Evolutionary conservation across 192 early-diverging fungal genomes (phyloP), one percentile per base, ranked within the genome.

Genomic region (Hyaloraphidium curvatum): DNA sequence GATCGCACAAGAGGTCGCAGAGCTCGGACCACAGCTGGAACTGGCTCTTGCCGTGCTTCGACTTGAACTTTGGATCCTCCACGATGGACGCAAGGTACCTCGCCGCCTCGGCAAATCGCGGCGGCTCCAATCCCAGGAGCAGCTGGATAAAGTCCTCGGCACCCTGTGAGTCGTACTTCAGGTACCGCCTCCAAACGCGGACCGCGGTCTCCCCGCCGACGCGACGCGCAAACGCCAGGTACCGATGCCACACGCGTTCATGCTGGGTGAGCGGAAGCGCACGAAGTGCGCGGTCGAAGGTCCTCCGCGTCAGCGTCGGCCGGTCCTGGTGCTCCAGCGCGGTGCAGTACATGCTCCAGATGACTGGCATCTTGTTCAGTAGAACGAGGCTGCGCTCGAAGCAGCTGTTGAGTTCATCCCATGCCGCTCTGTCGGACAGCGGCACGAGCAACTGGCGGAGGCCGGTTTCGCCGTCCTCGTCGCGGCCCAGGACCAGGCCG

Each of bases 261-360:
- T 99, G 92, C 62, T 97, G 93, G 0, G 92, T 92, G 16, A 92
- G 78, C 0, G 95, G 87, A 41, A 99, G 67, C 1, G 91, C 73
- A 26, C 83, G 69, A 43, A 99, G 60, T 14, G 91, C 86, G 2
- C 80, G 77, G 61, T 99, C 95, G 64, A 94, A 99, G 0, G 74
- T 78, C n/a, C 84, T 70, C 22, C 95, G 74, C 14, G 79, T 77
- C 43, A 55, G 59, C 2, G 82, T 86, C 39, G 84, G 67, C 73
- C 67, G 1, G 79, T 72, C 52, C 31, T 87, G 56, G 54, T 87
- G 83, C 23, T 63, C 56, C 43, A 48, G 5, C 19, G 35, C 11
- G 11, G 11, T 37, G 26, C 71, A 57, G 59, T 89, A 99, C 31
- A 73, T 73, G 1, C 84, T 55, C 95, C 95, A 99, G 31, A 99